phyloP scores from a whole-genome alignment of 2,329 filamentous ascomycete species.

The Aspergillus sp. region DNA sequence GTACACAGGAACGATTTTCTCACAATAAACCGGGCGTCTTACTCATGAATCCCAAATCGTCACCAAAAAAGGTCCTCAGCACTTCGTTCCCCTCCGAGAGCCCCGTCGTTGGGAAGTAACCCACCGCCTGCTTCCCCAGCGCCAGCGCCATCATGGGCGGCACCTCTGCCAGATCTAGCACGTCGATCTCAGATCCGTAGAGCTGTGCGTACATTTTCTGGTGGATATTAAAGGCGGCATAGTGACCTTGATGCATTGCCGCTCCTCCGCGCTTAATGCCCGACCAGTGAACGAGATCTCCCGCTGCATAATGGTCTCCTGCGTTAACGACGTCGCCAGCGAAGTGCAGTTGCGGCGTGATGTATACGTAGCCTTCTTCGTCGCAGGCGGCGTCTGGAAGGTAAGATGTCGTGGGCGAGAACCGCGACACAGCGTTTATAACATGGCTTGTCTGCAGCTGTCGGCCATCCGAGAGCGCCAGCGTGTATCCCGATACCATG shows the following conservation, averaged over 20 bases:
- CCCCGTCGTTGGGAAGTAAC: background rate
- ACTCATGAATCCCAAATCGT: constrained; percentile 1
- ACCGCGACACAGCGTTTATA: constrained; percentile 66
- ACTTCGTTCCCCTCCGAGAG: background rate
- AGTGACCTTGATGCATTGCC: constrained; percentile 1
- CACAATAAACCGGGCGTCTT: background rate
- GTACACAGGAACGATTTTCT: background rate
- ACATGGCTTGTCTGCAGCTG: constrained; percentile 62
- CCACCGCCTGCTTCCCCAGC: background rate
- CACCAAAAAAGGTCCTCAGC: background rate
- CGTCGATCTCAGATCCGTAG: background rate
- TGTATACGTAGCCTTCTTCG: constrained; percentile 62
- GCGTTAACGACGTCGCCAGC: constrained; percentile 54
- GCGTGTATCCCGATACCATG: constrained; percentile 25
- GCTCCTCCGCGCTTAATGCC: constrained; percentile 2
- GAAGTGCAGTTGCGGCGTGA: constrained; percentile 58
- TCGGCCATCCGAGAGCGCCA: constrained; percentile 61
- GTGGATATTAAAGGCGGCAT: constrained; percentile 1
- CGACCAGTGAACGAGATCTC: constrained; percentile 39
- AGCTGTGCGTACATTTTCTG: background rate
- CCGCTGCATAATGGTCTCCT: constrained; percentile 59
- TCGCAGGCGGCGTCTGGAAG: constrained; percentile 59
- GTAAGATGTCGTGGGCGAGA: constrained; percentile 60
- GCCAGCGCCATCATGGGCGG: constrained; percentile 3
- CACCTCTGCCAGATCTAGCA: background rate